Base-by-base conservation (phyloP, 179 eudicot species). In the Corrigiola litoralis region DNA sequence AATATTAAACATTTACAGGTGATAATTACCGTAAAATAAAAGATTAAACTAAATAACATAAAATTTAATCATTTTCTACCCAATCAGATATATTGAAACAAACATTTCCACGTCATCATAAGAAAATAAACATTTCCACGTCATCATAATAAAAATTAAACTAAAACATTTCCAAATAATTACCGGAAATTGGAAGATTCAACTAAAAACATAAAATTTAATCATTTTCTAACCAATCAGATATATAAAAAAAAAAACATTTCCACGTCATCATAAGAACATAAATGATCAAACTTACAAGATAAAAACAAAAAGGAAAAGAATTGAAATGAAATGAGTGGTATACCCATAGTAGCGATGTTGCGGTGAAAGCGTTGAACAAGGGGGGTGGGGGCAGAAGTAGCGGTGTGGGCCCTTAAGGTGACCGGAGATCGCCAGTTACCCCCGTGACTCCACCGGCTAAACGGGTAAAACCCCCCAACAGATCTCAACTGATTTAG, bases 291-390 rank as follows among this genome's bases (percentile, higher is more conserved):
- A 58, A 23, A 40, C 7, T 46, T n/a, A 0, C 33, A 2, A 44
- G 4, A 46, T 2, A 51, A 25, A 72, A 27, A 17, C 0, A 13
- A 29, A 14, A 24, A 31, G 20, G 17, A 21, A 47, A 57, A 38
- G 6, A 4, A 0, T 2, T 9, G 14, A 40, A 63, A 40, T 11
- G 7, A 46, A 28, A 54, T 55, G 4, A 37, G 27, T 17, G 4
- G 9, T 0, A 45, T 88, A 92, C 96, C 96, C 95, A 87, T 89
- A 27, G 96, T 79, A 63, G 98, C 82, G 80, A 87, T 69, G 47
- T 65, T 87, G 44, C 89, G 84, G 53, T 91, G 78, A 51, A 90
- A 81, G 1, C 61, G 88, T 61, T 81, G 83, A 54, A 91, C 70
- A 36, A 87, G 79, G 48, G 96, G 80, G 54, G 80, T 4, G 10